Conservation (phyloP, 495 filamentous ascomycete species). For the Penicillium diatomitis region DNA sequence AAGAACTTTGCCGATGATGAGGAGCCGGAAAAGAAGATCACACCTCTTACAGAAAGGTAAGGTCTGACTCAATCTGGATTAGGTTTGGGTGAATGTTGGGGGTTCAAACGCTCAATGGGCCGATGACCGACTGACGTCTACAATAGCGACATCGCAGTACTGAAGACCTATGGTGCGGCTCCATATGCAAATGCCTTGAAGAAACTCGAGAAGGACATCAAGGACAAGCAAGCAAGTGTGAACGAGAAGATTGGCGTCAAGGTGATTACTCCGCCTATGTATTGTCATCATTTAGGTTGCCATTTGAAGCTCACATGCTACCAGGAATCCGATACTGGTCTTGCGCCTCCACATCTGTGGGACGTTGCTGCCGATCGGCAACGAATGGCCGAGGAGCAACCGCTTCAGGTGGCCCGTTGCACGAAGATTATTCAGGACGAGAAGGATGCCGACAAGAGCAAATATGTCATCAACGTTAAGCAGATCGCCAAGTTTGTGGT, state of each 20-base stretch:
- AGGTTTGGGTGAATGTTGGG: not conserved
- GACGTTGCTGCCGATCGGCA: slow-evolving; percentile 95
- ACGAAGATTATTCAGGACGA: slow-evolving; percentile 98
- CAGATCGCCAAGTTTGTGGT: slow-evolving; percentile 99
- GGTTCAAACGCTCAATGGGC: not conserved
- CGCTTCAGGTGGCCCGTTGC: slow-evolving; percentile 92
- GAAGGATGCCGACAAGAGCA: slow-evolving; percentile 94
- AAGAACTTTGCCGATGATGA: slow-evolving; percentile 97
- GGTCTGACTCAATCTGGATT: slow-evolving; percentile 19
- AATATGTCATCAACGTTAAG: slow-evolving; percentile 99
- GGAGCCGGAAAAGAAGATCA: slow-evolving; percentile 98
- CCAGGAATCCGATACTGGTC: slow-evolving; percentile 95
- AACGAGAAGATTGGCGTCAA: slow-evolving; percentile 94
- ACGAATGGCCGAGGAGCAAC: slow-evolving; percentile 97
- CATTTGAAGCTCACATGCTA: slow-evolving; percentile 15
- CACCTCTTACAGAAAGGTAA: slow-evolving; percentile 89
- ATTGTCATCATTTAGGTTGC: slow-evolving; percentile 2
- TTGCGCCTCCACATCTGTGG: slow-evolving; percentile 97
- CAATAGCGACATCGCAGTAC: slow-evolving; percentile 89
- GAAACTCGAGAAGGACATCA: slow-evolving; percentile 97
- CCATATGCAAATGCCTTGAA: slow-evolving; percentile 88
- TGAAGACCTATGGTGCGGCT: slow-evolving; percentile 97
- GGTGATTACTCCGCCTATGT: slow-evolving; percentile 28
- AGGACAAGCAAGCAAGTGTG: slow-evolving; percentile 89
- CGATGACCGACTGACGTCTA: slow-evolving; percentile 12